Conservation (phyloP, 2,329 filamentous ascomycete species). For the Thelonectria blattea region DNA sequence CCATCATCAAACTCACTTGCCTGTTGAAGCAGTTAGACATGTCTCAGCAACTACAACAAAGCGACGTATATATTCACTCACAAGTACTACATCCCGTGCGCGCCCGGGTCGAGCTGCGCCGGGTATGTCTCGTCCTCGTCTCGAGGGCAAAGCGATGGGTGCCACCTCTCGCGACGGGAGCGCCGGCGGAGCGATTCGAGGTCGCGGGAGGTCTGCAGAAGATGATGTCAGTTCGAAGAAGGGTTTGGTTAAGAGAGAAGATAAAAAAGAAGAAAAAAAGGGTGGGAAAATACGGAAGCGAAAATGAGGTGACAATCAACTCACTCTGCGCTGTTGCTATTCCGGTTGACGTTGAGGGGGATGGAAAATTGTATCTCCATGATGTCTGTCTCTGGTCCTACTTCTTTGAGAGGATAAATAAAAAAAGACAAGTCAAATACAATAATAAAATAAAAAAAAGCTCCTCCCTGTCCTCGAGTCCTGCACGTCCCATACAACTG, state of each 20-base stretch:
- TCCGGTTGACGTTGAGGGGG: constrained; percentile 34
- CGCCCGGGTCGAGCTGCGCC: constrained; percentile 46
- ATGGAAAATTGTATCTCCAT: constrained; percentile 51
- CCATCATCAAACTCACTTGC: constrained; percentile 40
- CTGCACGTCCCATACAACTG: constrained; percentile 19
- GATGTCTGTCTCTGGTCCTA: neutral
- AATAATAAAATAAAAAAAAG: no score
- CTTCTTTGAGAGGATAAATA: neutral
- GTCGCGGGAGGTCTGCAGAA: constrained; percentile 27
- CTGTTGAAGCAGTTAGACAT: constrained; percentile 28
- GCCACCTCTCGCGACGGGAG: constrained; percentile 33
- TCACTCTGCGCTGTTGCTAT: constrained; percentile 35
- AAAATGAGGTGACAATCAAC: constrained; percentile 16
- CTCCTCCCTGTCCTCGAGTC: constrained; percentile 2
- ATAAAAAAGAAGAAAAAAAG: no score
- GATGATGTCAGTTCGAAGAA: neutral
- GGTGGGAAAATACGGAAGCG: neutral
- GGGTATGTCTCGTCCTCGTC: constrained; percentile 45
- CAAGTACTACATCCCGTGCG: constrained; percentile 48
- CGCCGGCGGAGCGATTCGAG: constrained; percentile 25
- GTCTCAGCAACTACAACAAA: neutral
- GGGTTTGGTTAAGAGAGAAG: no score
- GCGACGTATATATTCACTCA: constrained; percentile 33
- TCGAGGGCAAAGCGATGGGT: constrained; percentile 49
- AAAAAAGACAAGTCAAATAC: no score